Conservation (phyloP, 257 asterid species). For the Marsdenia floribunda region DNA sequence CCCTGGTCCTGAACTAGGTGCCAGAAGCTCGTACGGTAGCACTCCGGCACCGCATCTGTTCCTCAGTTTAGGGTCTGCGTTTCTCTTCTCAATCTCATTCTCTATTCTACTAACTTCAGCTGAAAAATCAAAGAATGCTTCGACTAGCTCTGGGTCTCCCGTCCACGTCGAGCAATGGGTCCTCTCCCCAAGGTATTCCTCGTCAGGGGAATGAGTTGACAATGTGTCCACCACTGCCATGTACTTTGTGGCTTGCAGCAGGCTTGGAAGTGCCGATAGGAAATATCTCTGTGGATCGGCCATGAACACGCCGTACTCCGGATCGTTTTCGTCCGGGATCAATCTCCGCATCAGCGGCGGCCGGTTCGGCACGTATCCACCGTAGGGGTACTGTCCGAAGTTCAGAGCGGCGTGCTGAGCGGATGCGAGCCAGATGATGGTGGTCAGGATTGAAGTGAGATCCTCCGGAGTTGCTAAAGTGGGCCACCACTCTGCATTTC, state of each 20-base stretch:
- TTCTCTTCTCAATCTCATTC: constrained; percentile 73
- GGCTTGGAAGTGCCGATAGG: constrained; percentile 70
- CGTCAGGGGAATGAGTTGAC: constrained; percentile 91
- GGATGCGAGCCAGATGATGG: constrained; percentile 80
- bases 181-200: constrained; percentile 88
- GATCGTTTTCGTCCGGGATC: constrained; percentile 67
- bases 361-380: constrained; percentile 92
- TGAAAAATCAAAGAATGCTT: constrained; percentile 63
- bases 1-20: constrained; percentile 82
- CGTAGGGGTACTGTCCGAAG: constrained; percentile 94
- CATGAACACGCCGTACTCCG: constrained; percentile 53
- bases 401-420: constrained; percentile 96
- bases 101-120: constrained; percentile 54
- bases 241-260: constrained; percentile 81
- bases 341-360: constrained; percentile 84
- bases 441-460: constrained; percentile 70
- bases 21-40: constrained; percentile 84
- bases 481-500: constrained; percentile 92
- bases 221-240: constrained; percentile 95
- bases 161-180: constrained; percentile 77
- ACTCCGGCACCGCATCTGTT: constrained; percentile 97
- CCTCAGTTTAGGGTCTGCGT: constrained; percentile 34
- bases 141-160: constrained; percentile 59
- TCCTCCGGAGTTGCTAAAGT: constrained; percentile 59
- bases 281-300: constrained; percentile 80